These are phyloP conservation scores for Phalaenopsis equestris DNA, from an alignment of 106 monocot species.

Conservation along the genomic window DNA sequence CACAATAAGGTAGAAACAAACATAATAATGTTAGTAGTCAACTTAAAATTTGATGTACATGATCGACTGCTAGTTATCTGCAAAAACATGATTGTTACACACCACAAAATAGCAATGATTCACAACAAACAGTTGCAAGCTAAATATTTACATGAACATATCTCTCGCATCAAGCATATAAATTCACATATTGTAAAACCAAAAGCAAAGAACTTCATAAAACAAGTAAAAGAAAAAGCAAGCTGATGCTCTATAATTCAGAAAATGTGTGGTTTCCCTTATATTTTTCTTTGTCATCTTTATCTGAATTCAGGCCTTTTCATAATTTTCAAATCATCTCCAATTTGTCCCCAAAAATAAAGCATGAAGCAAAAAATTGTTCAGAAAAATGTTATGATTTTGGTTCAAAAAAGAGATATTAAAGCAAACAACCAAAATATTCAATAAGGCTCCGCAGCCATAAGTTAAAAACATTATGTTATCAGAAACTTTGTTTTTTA, in stretches of 20 bases:
- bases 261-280: not conserved
- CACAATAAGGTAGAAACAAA: constrained; percentile 8
- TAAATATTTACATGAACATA: not conserved
- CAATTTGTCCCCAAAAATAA: not conserved
- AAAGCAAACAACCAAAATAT: not conserved
- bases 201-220: not conserved
- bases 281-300: not conserved
- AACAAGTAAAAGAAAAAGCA: not conserved
- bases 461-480: not conserved
- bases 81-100: not conserved
- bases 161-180: not conserved
- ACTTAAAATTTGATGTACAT: not conserved
- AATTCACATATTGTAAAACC: no score
- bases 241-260: not conserved
- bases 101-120: not conserved
- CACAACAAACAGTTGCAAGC: not conserved
- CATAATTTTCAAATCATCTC: not conserved
- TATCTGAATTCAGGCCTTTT: not conserved
- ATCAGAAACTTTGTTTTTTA: not conserved
- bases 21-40: not conserved
- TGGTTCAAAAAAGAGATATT: not conserved
- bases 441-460: not conserved
- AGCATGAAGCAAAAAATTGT: no score
- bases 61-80: not conserved
- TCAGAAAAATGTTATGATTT: not conserved